Conservation (phyloP, 2,329 filamentous ascomycete species). For the Tolypocladium cylindrosporum region DNA sequence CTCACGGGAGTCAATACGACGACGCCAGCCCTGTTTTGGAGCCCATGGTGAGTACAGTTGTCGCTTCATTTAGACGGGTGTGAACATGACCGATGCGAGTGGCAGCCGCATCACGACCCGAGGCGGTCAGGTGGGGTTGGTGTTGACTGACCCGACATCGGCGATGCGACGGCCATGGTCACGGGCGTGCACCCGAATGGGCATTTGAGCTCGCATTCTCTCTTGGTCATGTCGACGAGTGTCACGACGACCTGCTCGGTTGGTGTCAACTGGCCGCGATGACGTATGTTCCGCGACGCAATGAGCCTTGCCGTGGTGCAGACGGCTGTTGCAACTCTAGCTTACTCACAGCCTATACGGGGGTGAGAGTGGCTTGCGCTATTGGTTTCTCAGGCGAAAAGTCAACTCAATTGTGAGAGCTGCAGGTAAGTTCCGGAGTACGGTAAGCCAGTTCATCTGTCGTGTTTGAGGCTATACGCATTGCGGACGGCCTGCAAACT, state of each 20-base stretch:
- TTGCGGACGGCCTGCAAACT: too few relatives aligned
- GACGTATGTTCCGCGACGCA: not conserved
- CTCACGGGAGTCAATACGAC: not conserved
- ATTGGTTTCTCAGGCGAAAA: too few relatives aligned
- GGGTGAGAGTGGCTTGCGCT: too few relatives aligned
- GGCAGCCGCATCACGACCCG: not conserved
- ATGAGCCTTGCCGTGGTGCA: not conserved
- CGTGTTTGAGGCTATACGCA: not conserved
- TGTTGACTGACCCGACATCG: not conserved
- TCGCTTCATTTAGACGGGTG: not conserved
- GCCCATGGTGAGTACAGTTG: not conserved
- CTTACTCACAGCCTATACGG: too few relatives aligned
- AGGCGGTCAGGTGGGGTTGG: not conserved
- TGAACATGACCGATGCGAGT: not conserved
- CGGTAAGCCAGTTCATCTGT: too few relatives aligned
- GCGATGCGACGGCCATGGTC: not conserved
- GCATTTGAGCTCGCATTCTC: not conserved
- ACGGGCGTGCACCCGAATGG: not conserved
- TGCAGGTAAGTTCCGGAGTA: not conserved
- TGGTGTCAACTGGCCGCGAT: not conserved
- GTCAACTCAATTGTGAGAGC: not conserved
- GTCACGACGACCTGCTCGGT: not conserved
- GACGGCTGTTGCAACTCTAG: not conserved
- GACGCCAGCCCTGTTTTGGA: not conserved
- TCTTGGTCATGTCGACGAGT: not conserved